Evolutionary conservation across 176 grass and related monocot species (phyloP), one percentile per base, ranked within the genome.

Genomic region (Ampelocalamus luodianensis): DNA sequence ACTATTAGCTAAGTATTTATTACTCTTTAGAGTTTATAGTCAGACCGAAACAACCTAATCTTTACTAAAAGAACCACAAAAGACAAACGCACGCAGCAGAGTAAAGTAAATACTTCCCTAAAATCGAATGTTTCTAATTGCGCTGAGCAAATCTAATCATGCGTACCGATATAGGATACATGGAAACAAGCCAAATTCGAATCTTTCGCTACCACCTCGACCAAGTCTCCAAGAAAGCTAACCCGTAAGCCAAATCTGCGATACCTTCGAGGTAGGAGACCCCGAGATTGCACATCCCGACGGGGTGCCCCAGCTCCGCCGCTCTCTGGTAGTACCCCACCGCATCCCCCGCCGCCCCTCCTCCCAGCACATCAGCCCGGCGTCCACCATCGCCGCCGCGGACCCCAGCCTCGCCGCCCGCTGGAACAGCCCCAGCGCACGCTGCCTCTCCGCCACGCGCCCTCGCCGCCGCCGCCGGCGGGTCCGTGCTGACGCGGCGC

Each of bases 221-320:
- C 72, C 65, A 53, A 62, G 20, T 79, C 5, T 11, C 73, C 38
- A 18, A 36, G 36, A 82, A 82, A 86, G 45, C 54, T 13, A 79
- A 76, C 32, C 17, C 39, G 4, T 8, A 45, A 8, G 7, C 59
- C 59, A 74, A 87, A 78, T 77, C 74, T 20, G 16, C 15, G 10
- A 59, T 89, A 94, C 90, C 87, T 92, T 94, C 92, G 34, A 94
- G 85, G 87, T 68, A 94, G 64, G 89, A 94, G 62, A 87, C 72
- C 18, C 92, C 89, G 24, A 94, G 87, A 55, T 94, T 94, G 82
- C 89, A 91, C 87, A 90, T 91, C 60, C 92, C 92, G 24, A 82
- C 81, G 38, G 87, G 87, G 54, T 94, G 84, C 4, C 92, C 89
- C 8, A 94, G 87, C 58, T 87, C 84, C 50, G 92, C 81, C 11